Conservation (phyloP, 257 asterid species). For the Salvia miltiorrhiza region DNA sequence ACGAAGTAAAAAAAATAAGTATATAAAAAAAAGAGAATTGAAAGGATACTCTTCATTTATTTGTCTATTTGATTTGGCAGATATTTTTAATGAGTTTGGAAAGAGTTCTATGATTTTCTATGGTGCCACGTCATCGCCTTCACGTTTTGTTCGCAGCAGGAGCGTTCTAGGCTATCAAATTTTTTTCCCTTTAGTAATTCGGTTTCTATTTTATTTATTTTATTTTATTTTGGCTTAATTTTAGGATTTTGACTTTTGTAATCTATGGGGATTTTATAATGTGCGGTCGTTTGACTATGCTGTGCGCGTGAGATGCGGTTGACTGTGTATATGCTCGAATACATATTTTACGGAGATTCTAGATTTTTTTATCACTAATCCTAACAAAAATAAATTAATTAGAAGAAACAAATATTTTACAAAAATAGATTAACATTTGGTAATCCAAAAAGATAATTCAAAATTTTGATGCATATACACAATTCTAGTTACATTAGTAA, state of each 20-base stretch:
- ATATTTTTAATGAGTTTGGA: slow-evolving; percentile 4
- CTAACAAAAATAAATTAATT: background rate
- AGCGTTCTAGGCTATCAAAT: background rate
- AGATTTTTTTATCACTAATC: background rate
- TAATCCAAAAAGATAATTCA: background rate
- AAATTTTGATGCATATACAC: background rate
- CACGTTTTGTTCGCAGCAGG: slow-evolving; percentile 17
- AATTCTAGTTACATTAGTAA: background rate
- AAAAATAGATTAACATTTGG: background rate
- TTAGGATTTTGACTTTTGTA: slow-evolving; percentile 26
- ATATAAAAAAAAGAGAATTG: no score
- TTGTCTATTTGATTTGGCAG: slow-evolving; percentile 6
- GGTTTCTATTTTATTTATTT: background rate
- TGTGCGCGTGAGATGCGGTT: slow-evolving; percentile 1
- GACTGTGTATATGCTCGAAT: background rate
- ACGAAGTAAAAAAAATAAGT: no score
- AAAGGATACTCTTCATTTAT: no score
- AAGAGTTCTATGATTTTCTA: slow-evolving; percentile 24
- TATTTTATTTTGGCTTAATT: slow-evolving; percentile 10
- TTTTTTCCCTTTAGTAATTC: background rate
- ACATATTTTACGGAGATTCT: background rate
- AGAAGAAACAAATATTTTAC: no score
- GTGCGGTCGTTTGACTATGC: background rate
- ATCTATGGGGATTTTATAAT: background rate
- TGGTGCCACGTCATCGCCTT: slow-evolving; percentile 41